Conservation (phyloP, 148 eudicot species). For the Rhododendron vialii region DNA sequence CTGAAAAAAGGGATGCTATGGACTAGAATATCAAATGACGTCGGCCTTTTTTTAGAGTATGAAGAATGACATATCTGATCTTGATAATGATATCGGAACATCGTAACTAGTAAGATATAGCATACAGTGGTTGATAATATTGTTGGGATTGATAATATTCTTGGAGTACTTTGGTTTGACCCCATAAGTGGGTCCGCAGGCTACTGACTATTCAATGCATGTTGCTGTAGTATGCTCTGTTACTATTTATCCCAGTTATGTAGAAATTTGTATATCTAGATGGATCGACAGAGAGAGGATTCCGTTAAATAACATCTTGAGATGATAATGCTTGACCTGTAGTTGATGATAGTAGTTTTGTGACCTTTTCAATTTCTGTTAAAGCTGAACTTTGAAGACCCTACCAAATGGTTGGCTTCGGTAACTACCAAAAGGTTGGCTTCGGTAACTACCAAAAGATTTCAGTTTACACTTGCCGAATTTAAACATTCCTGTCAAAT, state of each 20-base stretch:
- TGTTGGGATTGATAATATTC: background rate
- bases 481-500: background rate
- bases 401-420: background rate
- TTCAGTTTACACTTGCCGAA: background rate
- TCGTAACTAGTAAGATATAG: background rate
- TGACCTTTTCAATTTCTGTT: background rate
- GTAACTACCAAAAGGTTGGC: background rate
- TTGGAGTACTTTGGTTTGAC: background rate
- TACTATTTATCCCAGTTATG: background rate
- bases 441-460: background rate
- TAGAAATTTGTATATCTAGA: background rate
- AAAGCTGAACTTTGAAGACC: background rate
- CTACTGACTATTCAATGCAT: background rate
- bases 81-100: background rate
- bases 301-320: background rate
- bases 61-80: background rate
- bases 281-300: background rate
- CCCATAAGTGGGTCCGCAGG: background rate
- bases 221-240: background rate
- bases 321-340: background rate
- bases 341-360: background rate
- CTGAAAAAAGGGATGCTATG: background rate
- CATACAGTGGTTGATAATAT: background rate
- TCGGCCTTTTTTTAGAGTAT: background rate
- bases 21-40: background rate